Conservation (phyloP, 129 eudicot species). For the Tagetes patula region DNA sequence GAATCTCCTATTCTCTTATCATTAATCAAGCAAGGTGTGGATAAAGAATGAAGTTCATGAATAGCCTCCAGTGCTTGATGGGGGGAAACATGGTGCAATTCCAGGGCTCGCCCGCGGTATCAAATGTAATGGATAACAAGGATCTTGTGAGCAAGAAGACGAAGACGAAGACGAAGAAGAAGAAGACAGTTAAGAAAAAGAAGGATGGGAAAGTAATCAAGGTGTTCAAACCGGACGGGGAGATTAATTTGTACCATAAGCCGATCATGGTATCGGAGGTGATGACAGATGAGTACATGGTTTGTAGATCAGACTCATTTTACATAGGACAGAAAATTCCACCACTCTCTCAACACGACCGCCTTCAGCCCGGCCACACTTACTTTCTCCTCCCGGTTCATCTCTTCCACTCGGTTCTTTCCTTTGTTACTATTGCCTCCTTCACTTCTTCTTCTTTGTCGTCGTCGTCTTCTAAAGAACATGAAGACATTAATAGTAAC, state of each 20-base stretch:
- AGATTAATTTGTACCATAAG: conserved; percentile 36
- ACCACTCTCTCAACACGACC: conserved; percentile 44
- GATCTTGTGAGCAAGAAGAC: too few species aligned
- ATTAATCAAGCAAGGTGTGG: too few species aligned
- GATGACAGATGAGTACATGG: conserved; percentile 43
- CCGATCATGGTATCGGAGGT: conserved; percentile 45
- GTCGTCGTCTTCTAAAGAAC: background rate
- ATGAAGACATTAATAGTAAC: background rate
- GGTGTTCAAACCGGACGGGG: conserved; percentile 49
- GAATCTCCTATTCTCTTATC: too few species aligned
- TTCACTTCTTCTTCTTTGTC: background rate
- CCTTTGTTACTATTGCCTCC: conserved; percentile 45
- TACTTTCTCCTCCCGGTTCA: conserved; percentile 54
- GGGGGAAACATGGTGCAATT: conserved; percentile 32
- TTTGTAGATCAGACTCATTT: conserved; percentile 60
- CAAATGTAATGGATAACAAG: background rate
- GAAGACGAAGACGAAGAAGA: conserved; percentile 15
- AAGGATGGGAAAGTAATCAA: conserved; percentile 37
- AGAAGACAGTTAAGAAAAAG: conserved; percentile 8
- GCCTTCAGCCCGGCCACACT: conserved; percentile 49
- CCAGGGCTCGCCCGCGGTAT: background rate
- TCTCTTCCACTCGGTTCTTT: conserved; percentile 47
- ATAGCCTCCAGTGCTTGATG: conserved; percentile 32
- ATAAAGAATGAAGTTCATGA: conserved; percentile 32
- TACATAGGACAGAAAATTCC: conserved; percentile 63